phyloP scores from a whole-genome alignment of 2,329 filamentous ascomycete genomes.

The Gnomoniopsis smithogilvyi region DNA sequence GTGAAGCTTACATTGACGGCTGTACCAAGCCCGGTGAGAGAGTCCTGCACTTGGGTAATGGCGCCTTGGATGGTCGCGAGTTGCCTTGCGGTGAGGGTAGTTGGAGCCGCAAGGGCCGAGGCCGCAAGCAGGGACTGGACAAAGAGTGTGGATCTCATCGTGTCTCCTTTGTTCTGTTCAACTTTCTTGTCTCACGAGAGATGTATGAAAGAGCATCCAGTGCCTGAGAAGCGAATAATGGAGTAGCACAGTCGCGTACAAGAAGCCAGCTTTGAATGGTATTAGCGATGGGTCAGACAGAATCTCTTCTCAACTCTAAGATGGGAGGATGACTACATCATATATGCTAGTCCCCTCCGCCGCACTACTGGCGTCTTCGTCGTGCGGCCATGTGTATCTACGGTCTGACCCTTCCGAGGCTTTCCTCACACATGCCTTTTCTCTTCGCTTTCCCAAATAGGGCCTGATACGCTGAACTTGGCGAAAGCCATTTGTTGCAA shows the following conservation, averaged over 20 bases:
- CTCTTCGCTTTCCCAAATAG: too few species aligned
- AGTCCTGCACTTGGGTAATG: constrained; percentile 10
- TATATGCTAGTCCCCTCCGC: too few species aligned
- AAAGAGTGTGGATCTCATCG: constrained; percentile 12
- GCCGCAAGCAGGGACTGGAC: constrained; percentile 8
- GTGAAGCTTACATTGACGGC: constrained; percentile 3
- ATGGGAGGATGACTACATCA: too few species aligned
- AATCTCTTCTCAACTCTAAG: background rate
- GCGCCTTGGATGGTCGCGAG: constrained; percentile 10
- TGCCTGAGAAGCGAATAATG: background rate
- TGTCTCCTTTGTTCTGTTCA: background rate
- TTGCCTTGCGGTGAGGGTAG: constrained; percentile 10
- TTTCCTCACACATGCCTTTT: too few species aligned
- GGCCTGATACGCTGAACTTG: too few species aligned
- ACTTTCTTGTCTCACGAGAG: too few species aligned
- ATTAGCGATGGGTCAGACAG: background rate
- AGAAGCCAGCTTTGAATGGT: background rate
- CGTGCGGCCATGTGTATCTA: too few species aligned
- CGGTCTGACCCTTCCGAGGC: too few species aligned
- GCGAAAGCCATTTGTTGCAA: too few species aligned
- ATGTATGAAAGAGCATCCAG: constrained; percentile 10
- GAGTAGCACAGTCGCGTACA: background rate
- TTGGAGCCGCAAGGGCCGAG: constrained; percentile 10
- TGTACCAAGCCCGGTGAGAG: constrained; percentile 11
- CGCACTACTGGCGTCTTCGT: too few species aligned